phyloP scores from a whole-genome alignment of 352 stramenopile genomes.

The Phytophthora meadii region DNA sequence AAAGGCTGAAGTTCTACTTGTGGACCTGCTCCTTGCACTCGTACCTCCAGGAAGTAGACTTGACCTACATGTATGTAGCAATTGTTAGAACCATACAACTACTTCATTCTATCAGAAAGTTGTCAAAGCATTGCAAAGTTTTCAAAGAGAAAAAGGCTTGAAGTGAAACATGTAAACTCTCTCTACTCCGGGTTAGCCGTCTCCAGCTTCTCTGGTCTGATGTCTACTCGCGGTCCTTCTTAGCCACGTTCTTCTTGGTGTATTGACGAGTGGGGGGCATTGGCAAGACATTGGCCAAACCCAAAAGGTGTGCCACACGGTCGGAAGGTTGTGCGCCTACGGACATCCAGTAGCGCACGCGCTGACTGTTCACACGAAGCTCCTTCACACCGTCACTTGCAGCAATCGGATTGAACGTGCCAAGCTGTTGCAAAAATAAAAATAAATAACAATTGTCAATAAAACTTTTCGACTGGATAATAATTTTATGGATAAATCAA shows the following conservation, averaged over 20 bases:
- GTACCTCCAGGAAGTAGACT: slow-evolving; percentile 56
- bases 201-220: slow-evolving; percentile 1
- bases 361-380: slow-evolving; percentile 87
- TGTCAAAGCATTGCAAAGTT: neutral
- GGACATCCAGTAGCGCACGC: slow-evolving; percentile 89
- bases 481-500: neutral
- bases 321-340: slow-evolving; percentile 88
- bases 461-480: slow-evolving; percentile 1
- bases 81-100: slow-evolving; percentile 11
- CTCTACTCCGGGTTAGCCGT: slow-evolving; percentile 5
- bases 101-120: slow-evolving; percentile 21
- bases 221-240: slow-evolving; percentile 73
- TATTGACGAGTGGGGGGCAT: slow-evolving; percentile 87
- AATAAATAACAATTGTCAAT: slow-evolving; percentile 7
- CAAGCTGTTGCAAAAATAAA: slow-evolving; percentile 51
- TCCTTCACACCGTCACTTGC: slow-evolving; percentile 87
- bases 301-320: slow-evolving; percentile 80
- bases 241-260: slow-evolving; percentile 85
- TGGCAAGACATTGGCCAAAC: slow-evolving; percentile 83
- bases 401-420: slow-evolving; percentile 89
- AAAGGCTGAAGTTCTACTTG: slow-evolving; percentile 88
- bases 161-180: slow-evolving; percentile 7
- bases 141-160: neutral
- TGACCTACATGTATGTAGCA: neutral
- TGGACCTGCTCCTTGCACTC: slow-evolving; percentile 42